Conservation (phyloP, 2,329 filamentous ascomycete species). For the Sporothrix phasma region DNA sequence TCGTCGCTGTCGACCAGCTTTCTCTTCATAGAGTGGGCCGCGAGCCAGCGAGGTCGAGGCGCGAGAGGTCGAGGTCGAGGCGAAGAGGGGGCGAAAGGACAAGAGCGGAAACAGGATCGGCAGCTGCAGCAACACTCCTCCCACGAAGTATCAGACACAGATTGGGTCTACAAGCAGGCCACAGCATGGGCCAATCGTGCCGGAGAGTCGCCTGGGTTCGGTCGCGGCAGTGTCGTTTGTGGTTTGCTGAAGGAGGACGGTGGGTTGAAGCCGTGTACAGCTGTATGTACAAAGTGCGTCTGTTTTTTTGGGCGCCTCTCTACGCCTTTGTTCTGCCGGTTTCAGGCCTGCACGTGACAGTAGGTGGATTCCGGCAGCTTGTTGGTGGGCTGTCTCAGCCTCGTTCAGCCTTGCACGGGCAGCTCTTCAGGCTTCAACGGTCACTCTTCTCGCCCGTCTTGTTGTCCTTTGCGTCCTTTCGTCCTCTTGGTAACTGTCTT, state of each 20-base stretch:
- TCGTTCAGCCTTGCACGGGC: conserved; percentile 6
- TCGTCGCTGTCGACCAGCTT: conserved; percentile 10
- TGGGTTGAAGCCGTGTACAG: background rate
- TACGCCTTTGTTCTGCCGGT: background rate
- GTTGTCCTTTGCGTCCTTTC: no score
- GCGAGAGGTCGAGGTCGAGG: background rate
- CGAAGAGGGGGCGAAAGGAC: background rate
- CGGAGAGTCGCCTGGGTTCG: background rate
- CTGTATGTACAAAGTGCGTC: no score
- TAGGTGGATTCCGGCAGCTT: background rate
- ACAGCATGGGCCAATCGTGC: conserved; percentile 12
- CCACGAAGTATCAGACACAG: background rate
- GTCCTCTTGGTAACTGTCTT: no score
- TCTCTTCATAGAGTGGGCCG: conserved; percentile 18
- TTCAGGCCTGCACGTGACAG: conserved; percentile 3
- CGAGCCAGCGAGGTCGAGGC: background rate
- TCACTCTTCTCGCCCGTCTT: no score
- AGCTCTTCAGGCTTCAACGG: background rate
- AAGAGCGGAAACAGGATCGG: background rate
- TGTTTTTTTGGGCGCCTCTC: background rate
- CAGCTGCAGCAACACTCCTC: background rate
- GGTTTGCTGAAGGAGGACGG: background rate
- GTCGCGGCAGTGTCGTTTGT: background rate
- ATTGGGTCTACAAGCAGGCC: background rate
- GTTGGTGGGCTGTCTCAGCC: background rate